These are phyloP conservation scores for Septoria linicola DNA, from an alignment of 2,329 filamentous ascomycete genomes.

Conservation along the genomic window DNA sequence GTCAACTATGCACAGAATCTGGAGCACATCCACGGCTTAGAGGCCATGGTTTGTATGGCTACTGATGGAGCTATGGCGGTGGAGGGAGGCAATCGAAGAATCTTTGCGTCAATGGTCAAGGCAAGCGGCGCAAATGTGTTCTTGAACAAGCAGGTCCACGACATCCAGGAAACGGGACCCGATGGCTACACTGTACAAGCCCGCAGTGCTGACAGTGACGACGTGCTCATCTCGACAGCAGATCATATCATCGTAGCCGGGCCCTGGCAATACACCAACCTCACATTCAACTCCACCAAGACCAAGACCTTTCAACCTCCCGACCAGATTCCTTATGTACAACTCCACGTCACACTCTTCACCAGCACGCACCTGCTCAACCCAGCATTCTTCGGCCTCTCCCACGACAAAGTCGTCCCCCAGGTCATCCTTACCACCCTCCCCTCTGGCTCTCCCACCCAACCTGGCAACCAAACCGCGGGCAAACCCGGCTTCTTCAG, in stretches of 20 bases:
- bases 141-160: conserved; percentile 67
- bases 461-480: conserved; percentile 54
- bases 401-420: conserved; percentile 60
- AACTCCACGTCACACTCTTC: conserved; percentile 86
- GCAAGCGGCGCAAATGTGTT: conserved; percentile 60
- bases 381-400: conserved; percentile 69
- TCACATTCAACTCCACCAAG: background rate
- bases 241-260: conserved; percentile 73
- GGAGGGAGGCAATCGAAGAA: conserved; percentile 86
- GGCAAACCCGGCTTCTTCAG: conserved; percentile 81
- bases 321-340: conserved; percentile 79
- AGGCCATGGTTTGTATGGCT: conserved; percentile 89
- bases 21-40: conserved; percentile 79
- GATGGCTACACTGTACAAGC: conserved; percentile 45
- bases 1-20: conserved; percentile 96
- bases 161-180: conserved; percentile 48
- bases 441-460: conserved; percentile 55
- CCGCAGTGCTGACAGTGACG: background rate
- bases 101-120: conserved; percentile 80
- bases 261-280: conserved; percentile 62
- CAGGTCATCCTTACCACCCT: conserved; percentile 81
- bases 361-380: conserved; percentile 72
- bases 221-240: conserved; percentile 25
- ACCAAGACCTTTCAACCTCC: conserved; percentile 48
- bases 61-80: conserved; percentile 79